Evolutionary conservation across 805 yeast species (phyloP).

Genomic region (Sugiyamaella floridensis): DNA sequence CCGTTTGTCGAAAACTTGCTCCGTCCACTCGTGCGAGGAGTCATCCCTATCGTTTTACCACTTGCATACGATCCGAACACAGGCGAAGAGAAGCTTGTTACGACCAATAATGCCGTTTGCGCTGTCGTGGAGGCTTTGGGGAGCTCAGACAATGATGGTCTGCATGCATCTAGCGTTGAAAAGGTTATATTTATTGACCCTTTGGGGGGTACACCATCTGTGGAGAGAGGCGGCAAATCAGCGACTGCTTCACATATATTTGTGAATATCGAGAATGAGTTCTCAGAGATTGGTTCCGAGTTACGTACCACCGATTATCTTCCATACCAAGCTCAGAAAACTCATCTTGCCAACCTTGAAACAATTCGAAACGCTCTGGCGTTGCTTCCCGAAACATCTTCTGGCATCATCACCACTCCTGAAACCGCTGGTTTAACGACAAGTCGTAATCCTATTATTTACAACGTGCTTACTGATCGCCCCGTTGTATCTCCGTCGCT

Average conservation of each 20-base stretch:
- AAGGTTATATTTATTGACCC: conserved; percentile 75
- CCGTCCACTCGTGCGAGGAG: conserved; percentile 39
- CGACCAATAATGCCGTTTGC: conserved; percentile 37
- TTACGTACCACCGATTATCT: conserved; percentile 26
- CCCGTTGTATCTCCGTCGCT: conserved; percentile 86
- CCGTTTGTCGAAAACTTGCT: conserved; percentile 35
- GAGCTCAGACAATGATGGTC: neutral
- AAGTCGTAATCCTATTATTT: conserved; percentile 75
- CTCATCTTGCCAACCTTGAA: conserved; percentile 60
- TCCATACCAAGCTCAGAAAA: conserved; percentile 17
- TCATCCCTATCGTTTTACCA: conserved; percentile 52
- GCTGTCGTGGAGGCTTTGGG: conserved; percentile 34
- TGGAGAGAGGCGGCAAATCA: conserved; percentile 54
- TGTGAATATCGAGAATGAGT: conserved; percentile 80
- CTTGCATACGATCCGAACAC: conserved; percentile 53
- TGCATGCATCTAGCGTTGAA: conserved; percentile 48
- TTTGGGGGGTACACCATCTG: conserved; percentile 85
- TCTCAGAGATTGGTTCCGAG: conserved; percentile 56
- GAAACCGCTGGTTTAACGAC: conserved; percentile 49
- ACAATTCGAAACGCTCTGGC: conserved; percentile 54
- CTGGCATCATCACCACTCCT: conserved; percentile 87
- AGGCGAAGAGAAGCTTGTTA: conserved; percentile 34
- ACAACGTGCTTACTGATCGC: conserved; percentile 85
- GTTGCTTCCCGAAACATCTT: conserved; percentile 47
- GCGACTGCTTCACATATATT: conserved; percentile 69